These are phyloP conservation scores for Diaporthe australafricana DNA, from an alignment of 2,329 filamentous ascomycete species.

Conservation along the genomic window DNA sequence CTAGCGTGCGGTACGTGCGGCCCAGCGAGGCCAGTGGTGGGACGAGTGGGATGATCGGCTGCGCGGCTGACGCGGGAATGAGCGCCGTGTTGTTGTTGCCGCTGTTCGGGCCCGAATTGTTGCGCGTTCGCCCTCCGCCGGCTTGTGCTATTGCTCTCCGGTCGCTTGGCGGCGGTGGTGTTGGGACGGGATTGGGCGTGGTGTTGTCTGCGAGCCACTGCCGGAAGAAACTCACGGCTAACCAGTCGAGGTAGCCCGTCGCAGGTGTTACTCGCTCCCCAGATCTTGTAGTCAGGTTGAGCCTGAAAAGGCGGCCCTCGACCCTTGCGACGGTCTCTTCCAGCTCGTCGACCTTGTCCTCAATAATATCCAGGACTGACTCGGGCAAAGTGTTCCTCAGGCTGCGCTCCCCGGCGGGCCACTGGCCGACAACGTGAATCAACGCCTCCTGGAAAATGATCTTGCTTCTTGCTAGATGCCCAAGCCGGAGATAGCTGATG, in stretches of 20 bases:
- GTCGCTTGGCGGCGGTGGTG: constrained; percentile 43
- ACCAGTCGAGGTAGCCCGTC: constrained; percentile 89
- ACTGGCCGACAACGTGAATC: constrained; percentile 94
- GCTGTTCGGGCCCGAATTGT: constrained; percentile 43
- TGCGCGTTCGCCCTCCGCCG: constrained; percentile 28
- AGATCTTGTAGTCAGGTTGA: constrained; percentile 80
- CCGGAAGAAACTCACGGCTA: constrained; percentile 86
- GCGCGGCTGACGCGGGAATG: constrained; percentile 17
- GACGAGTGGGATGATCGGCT: constrained; percentile 39
- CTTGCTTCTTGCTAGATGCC: constrained; percentile 85
- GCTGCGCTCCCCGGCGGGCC: constrained; percentile 84
- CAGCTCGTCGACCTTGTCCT: constrained; percentile 94
- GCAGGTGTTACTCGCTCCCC: constrained; percentile 86
- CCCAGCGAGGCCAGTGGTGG: constrained; percentile 72
- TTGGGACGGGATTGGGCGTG: constrained; percentile 69
- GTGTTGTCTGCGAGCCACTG: constrained; percentile 96
- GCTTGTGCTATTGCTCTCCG: constrained; percentile 33
- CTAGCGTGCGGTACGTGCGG: constrained; percentile 82
- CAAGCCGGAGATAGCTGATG: constrained; percentile 89
- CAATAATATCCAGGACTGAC: constrained; percentile 86
- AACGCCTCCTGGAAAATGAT: constrained; percentile 89
- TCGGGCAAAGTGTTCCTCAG: constrained; percentile 80
- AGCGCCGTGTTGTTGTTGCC: constrained; percentile 41
- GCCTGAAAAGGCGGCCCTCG: constrained; percentile 84
- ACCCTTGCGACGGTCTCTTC: constrained; percentile 84